Conservation (phyloP, 306 rosid genomes). For the Inga leiocalycina region DNA sequence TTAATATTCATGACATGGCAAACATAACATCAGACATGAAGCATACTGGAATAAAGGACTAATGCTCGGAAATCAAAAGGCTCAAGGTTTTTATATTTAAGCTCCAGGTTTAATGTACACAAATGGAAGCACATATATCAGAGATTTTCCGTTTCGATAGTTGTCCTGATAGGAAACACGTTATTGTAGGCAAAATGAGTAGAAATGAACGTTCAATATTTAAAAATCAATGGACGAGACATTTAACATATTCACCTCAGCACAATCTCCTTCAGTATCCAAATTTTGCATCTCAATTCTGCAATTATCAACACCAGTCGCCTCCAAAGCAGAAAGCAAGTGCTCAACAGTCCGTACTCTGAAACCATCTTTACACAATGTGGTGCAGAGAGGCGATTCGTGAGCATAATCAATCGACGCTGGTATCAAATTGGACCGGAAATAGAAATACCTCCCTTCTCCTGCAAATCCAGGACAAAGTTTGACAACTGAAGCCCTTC, state of each 20-base stretch:
- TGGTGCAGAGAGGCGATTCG: conserved; percentile 79
- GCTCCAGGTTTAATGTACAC: not conserved
- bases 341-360: conserved; percentile 83
- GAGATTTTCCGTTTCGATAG: conserved; percentile 5
- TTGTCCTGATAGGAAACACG: not conserved
- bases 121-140: not conserved
- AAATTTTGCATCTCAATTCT: conserved; percentile 59
- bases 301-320: conserved; percentile 85
- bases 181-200: not conserved
- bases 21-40: not conserved
- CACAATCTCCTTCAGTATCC: conserved; percentile 50
- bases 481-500: conserved; percentile 61
- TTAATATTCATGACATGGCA: not conserved
- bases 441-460: conserved; percentile 75
- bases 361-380: conserved; percentile 65
- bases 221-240: conserved; percentile 1
- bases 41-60: not conserved
- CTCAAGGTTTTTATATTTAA: not conserved
- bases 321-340: conserved; percentile 92
- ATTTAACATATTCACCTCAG: conserved; percentile 52
- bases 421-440: conserved; percentile 52
- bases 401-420: conserved; percentile 63
- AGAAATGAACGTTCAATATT: not conserved
- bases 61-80: not conserved
- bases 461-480: conserved; percentile 75